Percentiles rank a stretch among this genome's conserved stretches.
These are phyloP conservation scores for Aureobasidium sp. DNA, from an alignment of 2,329 filamentous ascomycete genomes.

Conservation along the genomic window DNA sequence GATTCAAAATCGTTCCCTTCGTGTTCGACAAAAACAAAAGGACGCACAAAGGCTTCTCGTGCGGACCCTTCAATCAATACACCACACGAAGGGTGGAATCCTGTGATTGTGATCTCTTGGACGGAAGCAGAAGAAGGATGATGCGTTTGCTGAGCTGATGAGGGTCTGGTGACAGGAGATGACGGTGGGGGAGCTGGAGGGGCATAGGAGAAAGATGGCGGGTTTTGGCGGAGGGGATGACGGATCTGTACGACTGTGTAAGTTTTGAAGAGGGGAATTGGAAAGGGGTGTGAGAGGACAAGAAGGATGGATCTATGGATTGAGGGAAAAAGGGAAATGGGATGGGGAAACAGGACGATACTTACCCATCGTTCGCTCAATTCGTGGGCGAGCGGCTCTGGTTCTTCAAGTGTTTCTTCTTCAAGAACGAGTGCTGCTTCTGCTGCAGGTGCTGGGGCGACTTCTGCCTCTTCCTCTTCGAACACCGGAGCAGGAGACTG, in stretches of 20 bases:
- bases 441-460: neutral
- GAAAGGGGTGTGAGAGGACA: neutral
- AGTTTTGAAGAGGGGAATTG: too few species aligned
- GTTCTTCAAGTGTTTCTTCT: neutral
- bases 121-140: neutral
- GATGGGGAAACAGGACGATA: neutral
- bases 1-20: neutral
- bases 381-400: neutral
- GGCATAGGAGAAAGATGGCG: neutral
- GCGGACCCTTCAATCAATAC: neutral
- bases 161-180: neutral
- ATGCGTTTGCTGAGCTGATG: too few species aligned
- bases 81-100: neutral
- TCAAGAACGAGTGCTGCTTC: neutral
- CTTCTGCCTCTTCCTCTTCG: too few species aligned
- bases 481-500: neutral
- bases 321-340: neutral
- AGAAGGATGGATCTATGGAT: neutral
- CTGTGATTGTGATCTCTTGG: neutral
- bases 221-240: constrained; percentile 15
- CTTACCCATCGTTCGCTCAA: constrained; percentile 1
- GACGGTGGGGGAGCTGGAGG: neutral
- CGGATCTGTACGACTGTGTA: neutral
- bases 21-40: too few species aligned
- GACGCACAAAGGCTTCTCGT: neutral